phyloP scores from a whole-genome alignment of 2,329 filamentous ascomycete genomes.

The Clarireedia hainanense region DNA sequence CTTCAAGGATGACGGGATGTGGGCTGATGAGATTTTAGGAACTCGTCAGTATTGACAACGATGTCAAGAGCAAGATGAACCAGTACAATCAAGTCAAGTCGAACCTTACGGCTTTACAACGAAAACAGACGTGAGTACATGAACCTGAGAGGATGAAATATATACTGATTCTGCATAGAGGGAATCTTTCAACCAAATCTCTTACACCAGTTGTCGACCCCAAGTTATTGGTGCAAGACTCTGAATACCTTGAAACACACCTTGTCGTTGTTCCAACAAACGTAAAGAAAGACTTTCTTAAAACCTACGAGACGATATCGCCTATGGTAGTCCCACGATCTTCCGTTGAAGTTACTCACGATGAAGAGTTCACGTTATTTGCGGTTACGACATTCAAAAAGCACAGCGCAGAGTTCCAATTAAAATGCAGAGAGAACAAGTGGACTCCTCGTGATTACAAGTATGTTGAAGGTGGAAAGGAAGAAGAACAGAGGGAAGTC shows the following conservation, averaged over 20 bases:
- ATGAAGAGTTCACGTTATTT: slow-evolving; percentile 85
- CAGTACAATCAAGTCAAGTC: slow-evolving; percentile 92
- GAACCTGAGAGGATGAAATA: not conserved
- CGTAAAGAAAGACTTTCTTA: slow-evolving; percentile 78
- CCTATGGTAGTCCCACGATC: slow-evolving; percentile 94
- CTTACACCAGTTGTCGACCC: slow-evolving; percentile 84
- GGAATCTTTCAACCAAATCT: slow-evolving; percentile 90
- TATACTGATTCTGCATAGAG: slow-evolving; percentile 41
- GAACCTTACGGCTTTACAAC: slow-evolving; percentile 70
- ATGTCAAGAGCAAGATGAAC: slow-evolving; percentile 88
- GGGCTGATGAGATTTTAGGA: slow-evolving; percentile 48
- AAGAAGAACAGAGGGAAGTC: slow-evolving; percentile 82
- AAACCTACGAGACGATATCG: slow-evolving; percentile 78
- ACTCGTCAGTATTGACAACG: slow-evolving; percentile 84
- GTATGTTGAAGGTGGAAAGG: slow-evolving; percentile 80
- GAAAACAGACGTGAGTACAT: slow-evolving; percentile 69
- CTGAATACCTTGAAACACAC: slow-evolving; percentile 94
- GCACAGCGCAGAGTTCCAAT: slow-evolving; percentile 74
- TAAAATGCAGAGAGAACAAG: slow-evolving; percentile 85
- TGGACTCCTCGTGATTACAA: slow-evolving; percentile 95
- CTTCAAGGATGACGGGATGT: not conserved
- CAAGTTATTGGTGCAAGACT: slow-evolving; percentile 71
- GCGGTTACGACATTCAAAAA: slow-evolving; percentile 94
- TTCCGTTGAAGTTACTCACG: slow-evolving; percentile 68
- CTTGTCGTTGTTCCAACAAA: slow-evolving; percentile 80